Evolutionary conservation across 495 filamentous ascomycete species (phyloP).

Genomic region (Aspergillus heteromorphus): DNA sequence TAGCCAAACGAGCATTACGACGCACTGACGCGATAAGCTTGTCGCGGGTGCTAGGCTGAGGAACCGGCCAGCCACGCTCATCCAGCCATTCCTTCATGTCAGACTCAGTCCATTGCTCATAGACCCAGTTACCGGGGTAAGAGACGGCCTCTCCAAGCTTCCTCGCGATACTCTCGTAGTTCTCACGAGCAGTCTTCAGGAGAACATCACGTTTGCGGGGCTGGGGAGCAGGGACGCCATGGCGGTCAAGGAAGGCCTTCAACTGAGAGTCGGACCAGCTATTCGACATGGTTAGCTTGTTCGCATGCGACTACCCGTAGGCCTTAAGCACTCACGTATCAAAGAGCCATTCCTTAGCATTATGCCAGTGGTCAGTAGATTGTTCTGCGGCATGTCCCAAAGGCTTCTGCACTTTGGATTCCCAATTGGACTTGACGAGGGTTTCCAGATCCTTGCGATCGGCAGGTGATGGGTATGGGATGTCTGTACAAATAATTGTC

Average conservation of each 20-base stretch:
- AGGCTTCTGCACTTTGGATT: constrained; percentile 56
- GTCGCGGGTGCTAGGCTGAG: constrained; percentile 81
- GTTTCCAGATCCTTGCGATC: constrained; percentile 82
- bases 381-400: constrained; percentile 76
- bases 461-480: constrained; percentile 79
- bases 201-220: constrained; percentile 81
- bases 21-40: constrained; percentile 83
- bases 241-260: constrained; percentile 86
- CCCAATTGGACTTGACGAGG: constrained; percentile 85
- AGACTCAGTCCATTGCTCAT: constrained; percentile 77
- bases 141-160: constrained; percentile 73
- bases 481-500: constrained; percentile 40
- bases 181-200: constrained; percentile 69
- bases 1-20: constrained; percentile 79
- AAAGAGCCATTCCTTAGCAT: constrained; percentile 87
- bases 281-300: constrained; percentile 19
- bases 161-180: constrained; percentile 74
- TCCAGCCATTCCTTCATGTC: constrained; percentile 82
- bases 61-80: constrained; percentile 78
- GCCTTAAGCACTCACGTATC: constrained; percentile 61
- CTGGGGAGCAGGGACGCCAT: constrained; percentile 74
- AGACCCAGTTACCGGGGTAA: constrained; percentile 97
- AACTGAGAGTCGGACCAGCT: constrained; percentile 82
- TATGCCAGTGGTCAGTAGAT: constrained; percentile 60
- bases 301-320: not conserved